phyloP scores from a whole-genome alignment of 2,329 filamentous ascomycete species.

The Botryotinia narcissicola region DNA sequence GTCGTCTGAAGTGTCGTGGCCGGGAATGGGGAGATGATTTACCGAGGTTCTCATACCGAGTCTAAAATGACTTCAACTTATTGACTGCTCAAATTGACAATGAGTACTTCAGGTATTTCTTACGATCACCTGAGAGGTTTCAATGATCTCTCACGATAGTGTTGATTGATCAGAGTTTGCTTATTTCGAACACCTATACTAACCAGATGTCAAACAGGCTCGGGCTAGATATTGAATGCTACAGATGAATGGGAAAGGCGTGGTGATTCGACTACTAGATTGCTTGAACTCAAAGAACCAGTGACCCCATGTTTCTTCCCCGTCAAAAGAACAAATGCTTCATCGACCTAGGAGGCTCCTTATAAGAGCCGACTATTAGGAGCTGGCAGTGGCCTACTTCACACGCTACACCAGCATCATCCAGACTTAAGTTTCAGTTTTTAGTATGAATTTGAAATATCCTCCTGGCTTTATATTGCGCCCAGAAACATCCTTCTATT shows the following conservation, averaged over 20 bases:
- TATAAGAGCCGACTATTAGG: no score
- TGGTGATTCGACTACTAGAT: not conserved
- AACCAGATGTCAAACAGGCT: not conserved
- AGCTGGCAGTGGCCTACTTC: not conserved
- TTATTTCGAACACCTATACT: not conserved
- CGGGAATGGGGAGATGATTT: not conserved
- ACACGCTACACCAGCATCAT: not conserved
- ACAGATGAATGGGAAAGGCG: not conserved
- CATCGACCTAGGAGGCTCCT: not conserved
- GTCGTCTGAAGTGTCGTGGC: not conserved
- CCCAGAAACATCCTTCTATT: accelerated
- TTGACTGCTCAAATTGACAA: not conserved
- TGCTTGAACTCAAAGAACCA: not conserved
- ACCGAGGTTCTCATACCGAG: not conserved
- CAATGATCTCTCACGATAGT: not conserved
- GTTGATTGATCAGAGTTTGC: not conserved
- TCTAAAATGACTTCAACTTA: not conserved
- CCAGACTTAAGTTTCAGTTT: not conserved
- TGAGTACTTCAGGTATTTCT: not conserved
- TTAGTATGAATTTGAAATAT: not conserved
- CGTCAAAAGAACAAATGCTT: not conserved
- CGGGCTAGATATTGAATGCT: not conserved
- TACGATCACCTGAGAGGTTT: not conserved
- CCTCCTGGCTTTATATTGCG: accelerated
- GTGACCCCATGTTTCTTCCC: not conserved